phyloP scores from a whole-genome alignment of 495 filamentous ascomycete genomes.

The Coniosporium apollinis region DNA sequence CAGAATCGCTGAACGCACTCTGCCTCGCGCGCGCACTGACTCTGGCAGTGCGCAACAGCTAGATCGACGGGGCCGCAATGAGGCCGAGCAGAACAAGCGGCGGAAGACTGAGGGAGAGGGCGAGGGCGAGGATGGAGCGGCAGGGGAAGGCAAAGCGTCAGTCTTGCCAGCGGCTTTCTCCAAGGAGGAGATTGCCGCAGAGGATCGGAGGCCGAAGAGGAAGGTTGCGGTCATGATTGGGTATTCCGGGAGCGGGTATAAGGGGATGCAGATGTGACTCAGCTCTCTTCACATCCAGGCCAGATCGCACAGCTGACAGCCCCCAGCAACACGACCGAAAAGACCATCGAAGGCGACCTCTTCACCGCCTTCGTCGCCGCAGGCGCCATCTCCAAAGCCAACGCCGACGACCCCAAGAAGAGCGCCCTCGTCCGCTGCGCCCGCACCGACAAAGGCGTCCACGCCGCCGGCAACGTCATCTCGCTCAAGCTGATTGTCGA shows the following conservation, averaged over 20 bases:
- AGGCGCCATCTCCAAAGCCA: conserved; percentile 88
- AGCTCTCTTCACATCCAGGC: background rate
- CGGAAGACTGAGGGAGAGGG: conserved; percentile 28
- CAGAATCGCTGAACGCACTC: conserved; percentile 8
- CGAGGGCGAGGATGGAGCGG: conserved; percentile 4
- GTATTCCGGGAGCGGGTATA: conserved; percentile 93
- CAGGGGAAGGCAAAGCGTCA: conserved; percentile 19
- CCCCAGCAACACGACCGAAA: conserved; percentile 42
- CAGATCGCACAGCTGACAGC: conserved; percentile 3
- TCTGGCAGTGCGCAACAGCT: conserved; percentile 40
- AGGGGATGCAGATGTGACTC: conserved; percentile 71
- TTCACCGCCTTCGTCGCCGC: conserved; percentile 80
- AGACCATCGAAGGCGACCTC: conserved; percentile 93
- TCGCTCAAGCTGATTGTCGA: conserved; percentile 92
- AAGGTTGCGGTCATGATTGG: conserved; percentile 92
- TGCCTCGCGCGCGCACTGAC: conserved; percentile 30
- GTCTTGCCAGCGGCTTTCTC: conserved; percentile 43
- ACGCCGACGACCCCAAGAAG: conserved; percentile 91
- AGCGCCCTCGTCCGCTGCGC: conserved; percentile 87
- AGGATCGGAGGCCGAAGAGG: conserved; percentile 75
- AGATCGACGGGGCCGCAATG: conserved; percentile 50
- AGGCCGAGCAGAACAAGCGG: conserved; percentile 41
- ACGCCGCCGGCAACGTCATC: conserved; percentile 90
- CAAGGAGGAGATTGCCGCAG: conserved; percentile 64
- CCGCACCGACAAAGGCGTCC: conserved; percentile 92